phyloP scores from a whole-genome alignment of 1,139 yeast genomes.

The Kazachstania sp. region DNA sequence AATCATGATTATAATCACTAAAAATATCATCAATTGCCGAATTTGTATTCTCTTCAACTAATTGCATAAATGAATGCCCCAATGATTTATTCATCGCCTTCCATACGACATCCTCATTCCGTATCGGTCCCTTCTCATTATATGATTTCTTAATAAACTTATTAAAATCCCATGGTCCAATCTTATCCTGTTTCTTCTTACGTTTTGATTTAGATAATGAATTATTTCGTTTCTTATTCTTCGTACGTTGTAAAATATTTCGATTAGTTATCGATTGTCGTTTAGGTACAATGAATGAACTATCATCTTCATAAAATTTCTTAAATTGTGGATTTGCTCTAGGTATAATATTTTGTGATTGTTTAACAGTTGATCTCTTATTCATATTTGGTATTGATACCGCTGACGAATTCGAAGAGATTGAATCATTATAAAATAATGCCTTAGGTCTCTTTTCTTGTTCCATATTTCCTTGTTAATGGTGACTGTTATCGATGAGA shows the following conservation, averaged over 20 bases:
- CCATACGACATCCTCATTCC: background rate
- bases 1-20: slow-evolving; percentile 16
- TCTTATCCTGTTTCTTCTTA: background rate
- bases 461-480: background rate
- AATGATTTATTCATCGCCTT: slow-evolving; percentile 5
- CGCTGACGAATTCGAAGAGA: background rate
- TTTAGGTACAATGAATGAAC: background rate
- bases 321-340: background rate
- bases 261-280: background rate
- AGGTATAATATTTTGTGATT: background rate
- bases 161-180: slow-evolving; percentile 24
- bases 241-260: background rate
- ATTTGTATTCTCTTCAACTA: slow-evolving; percentile 22
- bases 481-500: too few species aligned
- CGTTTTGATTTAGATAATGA: background rate
- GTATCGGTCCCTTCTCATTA: background rate
- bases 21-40: slow-evolving; percentile 20
- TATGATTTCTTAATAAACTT: slow-evolving; percentile 16
- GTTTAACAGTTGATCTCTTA: too few species aligned
- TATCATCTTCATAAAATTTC: background rate
- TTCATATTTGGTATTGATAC: background rate
- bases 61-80: slow-evolving; percentile 14
- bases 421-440: slow-evolving; percentile 1
- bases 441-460: background rate
- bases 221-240: background rate